phyloP scores from a whole-genome alignment of 169 alveolate species.

The Sarcocystis neurona region DNA sequence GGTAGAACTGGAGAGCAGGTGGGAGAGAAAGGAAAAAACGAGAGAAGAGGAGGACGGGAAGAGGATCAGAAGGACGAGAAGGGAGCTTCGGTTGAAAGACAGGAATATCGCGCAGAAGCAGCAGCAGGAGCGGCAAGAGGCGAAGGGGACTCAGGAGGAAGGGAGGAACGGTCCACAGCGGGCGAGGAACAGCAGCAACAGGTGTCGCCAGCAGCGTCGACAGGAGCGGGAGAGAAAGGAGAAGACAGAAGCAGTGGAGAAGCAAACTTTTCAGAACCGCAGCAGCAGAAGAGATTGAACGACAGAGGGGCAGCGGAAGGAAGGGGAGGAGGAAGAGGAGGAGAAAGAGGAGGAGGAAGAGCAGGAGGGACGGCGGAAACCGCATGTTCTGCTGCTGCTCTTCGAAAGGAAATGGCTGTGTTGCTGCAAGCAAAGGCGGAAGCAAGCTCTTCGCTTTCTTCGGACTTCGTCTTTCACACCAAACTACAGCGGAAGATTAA shows the following conservation, averaged over 20 bases:
- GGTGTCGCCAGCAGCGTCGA: not conserved
- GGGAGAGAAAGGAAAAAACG: not conserved
- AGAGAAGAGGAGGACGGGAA: not conserved
- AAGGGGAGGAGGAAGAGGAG: not conserved
- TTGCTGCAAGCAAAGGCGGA: not conserved
- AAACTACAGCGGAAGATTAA: constrained; percentile 16
- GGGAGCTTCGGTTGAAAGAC: not conserved
- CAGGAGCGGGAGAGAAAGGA: not conserved
- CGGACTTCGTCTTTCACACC: constrained; percentile 1
- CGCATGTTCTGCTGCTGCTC: not conserved
- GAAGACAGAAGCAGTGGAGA: not conserved
- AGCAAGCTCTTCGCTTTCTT: not conserved
- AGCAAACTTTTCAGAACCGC: not conserved
- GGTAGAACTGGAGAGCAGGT: not conserved
- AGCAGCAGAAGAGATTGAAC: not conserved
- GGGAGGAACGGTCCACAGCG: not conserved
- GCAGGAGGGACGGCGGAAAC: not conserved
- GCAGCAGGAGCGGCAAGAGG: not conserved
- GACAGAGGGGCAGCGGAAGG: not conserved
- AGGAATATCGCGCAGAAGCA: not conserved
- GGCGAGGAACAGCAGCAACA: not conserved
- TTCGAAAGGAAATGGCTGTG: not conserved
- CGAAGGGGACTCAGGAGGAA: not conserved
- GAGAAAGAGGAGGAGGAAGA: not conserved
- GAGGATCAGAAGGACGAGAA: not conserved